Conservation (phyloP, 768 basidiomycete species). For the Antrodiella citrinella region DNA sequence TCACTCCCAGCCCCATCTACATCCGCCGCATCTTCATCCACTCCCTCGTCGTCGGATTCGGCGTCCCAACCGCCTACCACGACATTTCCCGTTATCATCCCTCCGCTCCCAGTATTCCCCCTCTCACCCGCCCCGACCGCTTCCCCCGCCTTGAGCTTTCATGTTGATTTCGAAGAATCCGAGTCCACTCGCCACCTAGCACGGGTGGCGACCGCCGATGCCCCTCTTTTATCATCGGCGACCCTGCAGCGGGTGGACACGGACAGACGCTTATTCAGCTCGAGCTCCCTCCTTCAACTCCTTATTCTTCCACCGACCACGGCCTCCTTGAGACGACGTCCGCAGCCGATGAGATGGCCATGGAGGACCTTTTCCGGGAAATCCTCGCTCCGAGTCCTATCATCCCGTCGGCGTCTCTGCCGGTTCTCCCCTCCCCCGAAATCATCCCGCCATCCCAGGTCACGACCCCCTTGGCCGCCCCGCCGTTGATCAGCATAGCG, state of each 20-base stretch:
- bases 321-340: constrained; percentile 19
- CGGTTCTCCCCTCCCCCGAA: constrained; percentile 16
- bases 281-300: constrained; percentile 31
- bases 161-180: constrained; percentile 27
- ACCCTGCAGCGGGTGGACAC: constrained; percentile 92
- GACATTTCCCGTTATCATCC: constrained; percentile 24
- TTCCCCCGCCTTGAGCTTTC: constrained; percentile 28
- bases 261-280: constrained; percentile 22
- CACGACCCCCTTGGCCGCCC: constrained; percentile 13
- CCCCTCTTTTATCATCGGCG: constrained; percentile 45
- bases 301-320: constrained; percentile 12
- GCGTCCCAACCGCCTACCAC: constrained; percentile 23
- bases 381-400: constrained; percentile 49
- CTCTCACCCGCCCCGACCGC: constrained; percentile 26
- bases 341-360: constrained; percentile 48
- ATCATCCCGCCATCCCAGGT: constrained; percentile 15
- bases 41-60: constrained; percentile 11
- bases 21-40: constrained; percentile 19
- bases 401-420: constrained; percentile 24
- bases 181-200: constrained; percentile 94
- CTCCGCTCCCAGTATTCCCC: constrained; percentile 25
- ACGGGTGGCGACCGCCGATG: constrained; percentile 86
- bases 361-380: constrained; percentile 64
- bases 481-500: constrained; percentile 16
- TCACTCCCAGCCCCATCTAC: constrained; percentile 28